phyloP scores from a whole-genome alignment of 2,329 filamentous ascomycete genomes.

The Talaromyces sp. region DNA sequence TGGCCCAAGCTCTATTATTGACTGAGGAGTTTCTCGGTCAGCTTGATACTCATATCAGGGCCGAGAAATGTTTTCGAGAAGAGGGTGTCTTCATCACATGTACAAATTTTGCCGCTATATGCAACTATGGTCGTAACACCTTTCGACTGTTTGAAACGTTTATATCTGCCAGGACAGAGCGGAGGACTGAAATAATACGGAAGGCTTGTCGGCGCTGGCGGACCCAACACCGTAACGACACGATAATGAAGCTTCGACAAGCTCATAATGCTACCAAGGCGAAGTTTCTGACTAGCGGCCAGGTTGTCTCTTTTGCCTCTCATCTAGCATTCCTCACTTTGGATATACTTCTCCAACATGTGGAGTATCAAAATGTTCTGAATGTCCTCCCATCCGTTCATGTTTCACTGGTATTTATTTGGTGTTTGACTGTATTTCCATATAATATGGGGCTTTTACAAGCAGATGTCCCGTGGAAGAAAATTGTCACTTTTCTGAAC shows the following conservation, averaged over 20 bases:
- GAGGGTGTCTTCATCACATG: slow-evolving; percentile 52
- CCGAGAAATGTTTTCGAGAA: slow-evolving; percentile 46
- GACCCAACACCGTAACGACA: not conserved
- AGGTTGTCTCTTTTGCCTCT: slow-evolving; percentile 33
- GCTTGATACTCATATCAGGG: slow-evolving; percentile 44
- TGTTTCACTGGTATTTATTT: slow-evolving; percentile 50
- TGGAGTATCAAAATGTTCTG: slow-evolving; percentile 46
- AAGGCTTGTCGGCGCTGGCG: slow-evolving; percentile 17
- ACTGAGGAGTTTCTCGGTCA: slow-evolving; percentile 38
- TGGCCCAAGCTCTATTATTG: slow-evolving; percentile 35
- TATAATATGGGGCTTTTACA: slow-evolving; percentile 36
- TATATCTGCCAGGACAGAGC: slow-evolving; percentile 7
- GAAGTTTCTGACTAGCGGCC: slow-evolving; percentile 15
- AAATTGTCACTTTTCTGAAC: slow-evolving; percentile 50
- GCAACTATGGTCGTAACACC: slow-evolving; percentile 48
- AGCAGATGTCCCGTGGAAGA: slow-evolving; percentile 46
- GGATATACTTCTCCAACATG: slow-evolving; percentile 40
- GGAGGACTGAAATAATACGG: not conserved
- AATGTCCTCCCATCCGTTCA: slow-evolving; percentile 51
- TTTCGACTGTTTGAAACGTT: slow-evolving; percentile 26
- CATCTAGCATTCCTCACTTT: slow-evolving; percentile 40
- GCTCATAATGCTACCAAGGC: not conserved
- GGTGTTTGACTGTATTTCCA: slow-evolving; percentile 33
- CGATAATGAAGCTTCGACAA: not conserved
- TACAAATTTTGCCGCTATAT: slow-evolving; percentile 50